Evolutionary conservation across 805 yeast species (phyloP), one percentile per base, ranked within the genome.

Genomic region (Jamesozyma gamospora): DNA sequence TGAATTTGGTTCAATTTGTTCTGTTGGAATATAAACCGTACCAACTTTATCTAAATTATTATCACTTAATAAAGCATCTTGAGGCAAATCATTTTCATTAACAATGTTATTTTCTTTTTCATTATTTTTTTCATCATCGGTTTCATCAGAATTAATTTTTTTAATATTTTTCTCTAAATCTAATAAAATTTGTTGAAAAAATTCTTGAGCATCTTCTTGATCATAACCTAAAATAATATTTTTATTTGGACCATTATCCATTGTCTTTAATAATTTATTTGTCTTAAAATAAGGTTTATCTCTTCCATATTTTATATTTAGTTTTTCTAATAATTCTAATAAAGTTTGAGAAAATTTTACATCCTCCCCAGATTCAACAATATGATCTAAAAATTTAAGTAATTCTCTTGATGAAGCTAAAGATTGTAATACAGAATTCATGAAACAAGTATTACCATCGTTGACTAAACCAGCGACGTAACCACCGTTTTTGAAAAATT

Each of bases 121-220:
- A 21, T 29, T 24, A n/a, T 17, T 27, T 8, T 25, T 44, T 43
- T 30, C 46, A 49, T 17, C 26, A 12, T 36, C 39, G 4, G 25
- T 34, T 9, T 24, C 19, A 2, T 55, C 8, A 58, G 16, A 12
- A 19, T 27, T 37, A 10, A 32, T 21, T 12, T 27, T 14, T 28
- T 45, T 45, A 4, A 45, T 28, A 34, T 45, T 40, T 42, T 57
- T 63, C 66, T 83, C 94, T 26, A 83, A 64, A 41, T 80, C 75
- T 32, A 73, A 69, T 70, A 83, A 67, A 2, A 82, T 71, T 37
- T 79, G 70, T 57, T 88, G 96, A 65, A 88, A 88, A 53, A 88
- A 88, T 58, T 88, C 97, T 61, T 88, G 96, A 0, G 96, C 96
- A 64, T 88, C 97, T 59, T 88, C 96, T 63, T 88, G 97, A 53